A percentile compares a stretch with the other conserved stretches of the same genome.
Evolutionary conservation across 306 rosid species (phyloP).

Genomic region (Quercus ilex): DNA sequence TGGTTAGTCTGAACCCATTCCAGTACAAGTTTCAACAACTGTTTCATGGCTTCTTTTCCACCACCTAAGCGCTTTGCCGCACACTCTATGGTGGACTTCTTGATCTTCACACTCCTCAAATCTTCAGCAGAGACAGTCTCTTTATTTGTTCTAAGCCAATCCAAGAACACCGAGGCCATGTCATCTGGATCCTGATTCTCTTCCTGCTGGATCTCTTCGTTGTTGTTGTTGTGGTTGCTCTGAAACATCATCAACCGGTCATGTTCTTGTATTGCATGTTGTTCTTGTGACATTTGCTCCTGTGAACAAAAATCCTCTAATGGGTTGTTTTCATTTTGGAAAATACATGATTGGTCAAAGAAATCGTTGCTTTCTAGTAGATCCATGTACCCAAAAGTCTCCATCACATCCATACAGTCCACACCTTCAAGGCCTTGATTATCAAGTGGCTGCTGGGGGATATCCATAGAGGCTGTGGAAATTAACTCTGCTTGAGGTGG

Average conservation of each 20-base stretch:
- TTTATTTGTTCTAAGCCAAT: conserved; percentile 75
- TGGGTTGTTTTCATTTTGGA: conserved; percentile 43
- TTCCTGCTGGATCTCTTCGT: conserved; percentile 13
- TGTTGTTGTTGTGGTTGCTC: not conserved
- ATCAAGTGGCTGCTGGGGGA: conserved; percentile 25
- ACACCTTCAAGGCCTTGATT: not conserved
- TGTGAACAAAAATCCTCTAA: conserved; percentile 37
- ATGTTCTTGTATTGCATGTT: conserved; percentile 20
- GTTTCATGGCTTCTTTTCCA: conserved; percentile 91
- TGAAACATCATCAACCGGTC: conserved; percentile 10
- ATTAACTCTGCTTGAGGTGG: conserved; percentile 26
- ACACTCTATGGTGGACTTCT: conserved; percentile 71
- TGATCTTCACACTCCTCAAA: conserved; percentile 77
- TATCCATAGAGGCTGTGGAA: conserved; percentile 68
- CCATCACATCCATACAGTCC: conserved; percentile 62
- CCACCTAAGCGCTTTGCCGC: conserved; percentile 89
- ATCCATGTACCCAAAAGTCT: conserved; percentile 82
- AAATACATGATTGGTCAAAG: conserved; percentile 57
- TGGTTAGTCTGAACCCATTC: conserved; percentile 95
- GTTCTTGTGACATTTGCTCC: conserved; percentile 16
- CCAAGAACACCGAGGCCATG: conserved; percentile 83
- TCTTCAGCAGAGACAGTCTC: conserved; percentile 88
- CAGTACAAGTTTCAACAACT: conserved; percentile 78
- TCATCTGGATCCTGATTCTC: conserved; percentile 37
- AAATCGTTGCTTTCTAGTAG: conserved; percentile 57